Conservation (phyloP, 805 yeast species). For the Torulaspora gathmanii region DNA sequence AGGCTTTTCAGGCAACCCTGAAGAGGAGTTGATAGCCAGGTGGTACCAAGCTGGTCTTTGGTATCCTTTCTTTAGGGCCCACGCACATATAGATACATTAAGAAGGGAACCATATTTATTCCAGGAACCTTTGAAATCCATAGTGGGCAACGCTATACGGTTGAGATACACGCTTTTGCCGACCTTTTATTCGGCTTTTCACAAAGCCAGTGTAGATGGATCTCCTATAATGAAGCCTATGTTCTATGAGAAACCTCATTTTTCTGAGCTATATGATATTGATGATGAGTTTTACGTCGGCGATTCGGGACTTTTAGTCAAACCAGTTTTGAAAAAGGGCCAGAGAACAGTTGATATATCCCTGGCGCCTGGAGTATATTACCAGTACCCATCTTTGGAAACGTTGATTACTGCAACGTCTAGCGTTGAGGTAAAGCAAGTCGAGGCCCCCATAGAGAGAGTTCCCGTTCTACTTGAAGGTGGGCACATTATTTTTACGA, state of each 20-base stretch:
- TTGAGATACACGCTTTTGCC: constrained; percentile 78
- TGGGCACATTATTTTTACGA: constrained; percentile 67
- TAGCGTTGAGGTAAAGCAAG: constrained; percentile 21
- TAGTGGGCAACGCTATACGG: constrained; percentile 64
- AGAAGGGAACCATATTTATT: constrained; percentile 91
- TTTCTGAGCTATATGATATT: constrained; percentile 44
- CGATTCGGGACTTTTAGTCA: constrained; percentile 61
- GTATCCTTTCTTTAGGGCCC: constrained; percentile 96
- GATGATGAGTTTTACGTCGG: constrained; percentile 87
- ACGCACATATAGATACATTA: constrained; percentile 90
- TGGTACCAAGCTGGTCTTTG: constrained; percentile 97
- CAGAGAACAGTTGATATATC: constrained; percentile 36
- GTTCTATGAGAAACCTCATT: constrained; percentile 50
- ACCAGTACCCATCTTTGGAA: constrained; percentile 44
- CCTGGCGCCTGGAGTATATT: constrained; percentile 51
- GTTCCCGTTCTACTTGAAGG: constrained; percentile 73
- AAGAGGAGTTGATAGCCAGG: constrained; percentile 70
- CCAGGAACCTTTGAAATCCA: constrained; percentile 64
- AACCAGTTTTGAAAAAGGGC: constrained; percentile 67
- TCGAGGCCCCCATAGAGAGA: constrained; percentile 48
- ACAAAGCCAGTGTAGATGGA: constrained; percentile 56
- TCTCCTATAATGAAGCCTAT: constrained; percentile 68
- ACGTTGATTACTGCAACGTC: constrained; percentile 33
- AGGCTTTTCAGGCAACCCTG: constrained; percentile 91
- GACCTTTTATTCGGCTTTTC: constrained; percentile 71